phyloP scores from a whole-genome alignment of 768 basidiomycete genomes.

The Boletus huronensis region DNA sequence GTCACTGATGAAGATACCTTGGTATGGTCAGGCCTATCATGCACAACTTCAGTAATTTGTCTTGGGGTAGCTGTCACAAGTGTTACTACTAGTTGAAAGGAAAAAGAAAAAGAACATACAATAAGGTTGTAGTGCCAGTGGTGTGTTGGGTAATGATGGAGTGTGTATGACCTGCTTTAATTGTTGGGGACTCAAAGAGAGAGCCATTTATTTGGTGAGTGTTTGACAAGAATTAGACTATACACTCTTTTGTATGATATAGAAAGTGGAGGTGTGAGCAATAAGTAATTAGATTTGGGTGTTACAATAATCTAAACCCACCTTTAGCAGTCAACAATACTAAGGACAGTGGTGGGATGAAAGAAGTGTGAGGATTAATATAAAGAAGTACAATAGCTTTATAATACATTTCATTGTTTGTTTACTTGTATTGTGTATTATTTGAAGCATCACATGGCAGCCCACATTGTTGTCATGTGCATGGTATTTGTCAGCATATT shows the following conservation, averaged over 20 bases:
- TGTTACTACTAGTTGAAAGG: neutral
- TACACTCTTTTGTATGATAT: neutral
- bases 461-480: neutral
- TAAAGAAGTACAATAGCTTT: neutral
- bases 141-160: neutral
- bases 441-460: neutral
- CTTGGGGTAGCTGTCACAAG: constrained; percentile 18
- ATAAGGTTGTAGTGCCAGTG: neutral
- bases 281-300: neutral
- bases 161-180: constrained; percentile 1
- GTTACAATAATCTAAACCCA: neutral
- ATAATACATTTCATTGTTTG: constrained; percentile 8
- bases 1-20: constrained; percentile 10
- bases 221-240: neutral
- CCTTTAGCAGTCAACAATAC: neutral
- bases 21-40: constrained; percentile 1
- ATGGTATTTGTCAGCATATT: neutral
- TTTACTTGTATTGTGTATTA: constrained; percentile 13
- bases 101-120: constrained; percentile 12
- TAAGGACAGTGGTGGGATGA: neutral
- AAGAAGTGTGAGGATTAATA: neutral
- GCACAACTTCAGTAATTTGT: constrained; percentile 2
- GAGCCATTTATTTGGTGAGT: constrained; percentile 8
- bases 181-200: constrained; percentile 18
- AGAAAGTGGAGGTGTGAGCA: neutral